Conservation (phyloP, 78 protist genomes). For the Dictyostelium brefeldianum region DNA sequence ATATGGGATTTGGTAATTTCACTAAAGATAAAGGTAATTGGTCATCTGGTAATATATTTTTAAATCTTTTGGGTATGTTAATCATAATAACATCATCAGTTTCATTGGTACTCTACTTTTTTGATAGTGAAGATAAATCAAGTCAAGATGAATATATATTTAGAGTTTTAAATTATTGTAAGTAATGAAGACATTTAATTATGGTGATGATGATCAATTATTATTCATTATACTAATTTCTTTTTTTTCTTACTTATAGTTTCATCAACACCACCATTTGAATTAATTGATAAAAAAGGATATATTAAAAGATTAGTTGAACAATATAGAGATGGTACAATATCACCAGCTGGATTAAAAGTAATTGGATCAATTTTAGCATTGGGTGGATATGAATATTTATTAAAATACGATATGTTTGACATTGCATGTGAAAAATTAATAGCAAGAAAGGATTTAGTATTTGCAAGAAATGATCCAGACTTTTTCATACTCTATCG, state of each 20-base stretch:
- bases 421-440: background rate
- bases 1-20: too few relatives aligned
- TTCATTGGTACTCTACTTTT: background rate
- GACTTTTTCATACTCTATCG: background rate
- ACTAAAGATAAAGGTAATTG: background rate
- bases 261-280: slow-evolving; percentile 64
- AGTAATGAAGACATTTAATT: too few relatives aligned
- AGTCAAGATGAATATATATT: background rate
- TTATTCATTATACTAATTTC: background rate
- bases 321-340: background rate
- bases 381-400: slow-evolving; percentile 9
- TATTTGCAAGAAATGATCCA: background rate
- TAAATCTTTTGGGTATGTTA: background rate
- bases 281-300: slow-evolving; percentile 19
- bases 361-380: background rate
- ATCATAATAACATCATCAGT: background rate
- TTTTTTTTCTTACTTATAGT: background rate
- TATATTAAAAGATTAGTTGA: slow-evolving; percentile 9
- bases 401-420: slow-evolving; percentile 19
- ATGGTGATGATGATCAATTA: too few relatives aligned
- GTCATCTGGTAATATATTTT: background rate
- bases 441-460: background rate
- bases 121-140: background rate
- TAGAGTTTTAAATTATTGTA: slow-evolving; percentile 33
- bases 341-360: slow-evolving; percentile 28